Conservation (phyloP, 1,284 basidiomycete species). For the Papiliotrema flavescens region DNA sequence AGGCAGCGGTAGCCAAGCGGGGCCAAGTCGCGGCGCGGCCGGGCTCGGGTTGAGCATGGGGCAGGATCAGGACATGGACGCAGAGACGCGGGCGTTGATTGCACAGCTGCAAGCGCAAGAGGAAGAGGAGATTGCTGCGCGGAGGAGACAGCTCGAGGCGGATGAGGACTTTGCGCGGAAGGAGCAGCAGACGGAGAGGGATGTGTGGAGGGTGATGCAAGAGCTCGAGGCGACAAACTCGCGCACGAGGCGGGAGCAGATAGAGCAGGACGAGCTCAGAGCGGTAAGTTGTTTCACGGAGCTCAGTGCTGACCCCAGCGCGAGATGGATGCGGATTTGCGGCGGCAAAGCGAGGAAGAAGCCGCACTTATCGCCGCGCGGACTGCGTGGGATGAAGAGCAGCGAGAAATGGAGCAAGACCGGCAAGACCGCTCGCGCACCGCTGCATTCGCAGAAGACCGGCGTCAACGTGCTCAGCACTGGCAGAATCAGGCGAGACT, state of each 20-base stretch:
- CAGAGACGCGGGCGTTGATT: constrained; percentile 31
- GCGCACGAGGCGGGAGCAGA: constrained; percentile 19
- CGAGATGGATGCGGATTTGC: constrained; percentile 25
- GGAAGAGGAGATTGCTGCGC: constrained; percentile 30
- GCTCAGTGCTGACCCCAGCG: constrained; percentile 18
- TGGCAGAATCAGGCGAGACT: constrained; percentile 16
- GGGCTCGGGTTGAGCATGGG: constrained; percentile 19
- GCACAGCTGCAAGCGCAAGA: constrained; percentile 28
- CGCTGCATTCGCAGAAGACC: constrained; percentile 10
- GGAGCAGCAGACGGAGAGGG: constrained; percentile 45
- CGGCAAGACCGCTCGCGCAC: background rate
- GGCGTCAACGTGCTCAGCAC: constrained; percentile 25
- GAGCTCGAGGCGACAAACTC: constrained; percentile 16
- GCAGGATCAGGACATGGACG: constrained; percentile 26
- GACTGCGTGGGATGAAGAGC: constrained; percentile 21
- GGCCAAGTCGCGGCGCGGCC: background rate
- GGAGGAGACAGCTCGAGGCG: constrained; percentile 27
- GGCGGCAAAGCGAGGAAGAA: constrained; percentile 18
- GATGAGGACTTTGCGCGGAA: constrained; percentile 40
- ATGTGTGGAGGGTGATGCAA: constrained; percentile 39
- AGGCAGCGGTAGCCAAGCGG: constrained; percentile 13
- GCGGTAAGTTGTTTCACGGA: constrained; percentile 20
- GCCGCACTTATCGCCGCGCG: constrained; percentile 12
- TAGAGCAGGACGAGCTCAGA: constrained; percentile 26
- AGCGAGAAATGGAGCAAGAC: constrained; percentile 3